phyloP scores from a whole-genome alignment of 176 grass and related monocot species.

The Aegilops speltoides region DNA sequence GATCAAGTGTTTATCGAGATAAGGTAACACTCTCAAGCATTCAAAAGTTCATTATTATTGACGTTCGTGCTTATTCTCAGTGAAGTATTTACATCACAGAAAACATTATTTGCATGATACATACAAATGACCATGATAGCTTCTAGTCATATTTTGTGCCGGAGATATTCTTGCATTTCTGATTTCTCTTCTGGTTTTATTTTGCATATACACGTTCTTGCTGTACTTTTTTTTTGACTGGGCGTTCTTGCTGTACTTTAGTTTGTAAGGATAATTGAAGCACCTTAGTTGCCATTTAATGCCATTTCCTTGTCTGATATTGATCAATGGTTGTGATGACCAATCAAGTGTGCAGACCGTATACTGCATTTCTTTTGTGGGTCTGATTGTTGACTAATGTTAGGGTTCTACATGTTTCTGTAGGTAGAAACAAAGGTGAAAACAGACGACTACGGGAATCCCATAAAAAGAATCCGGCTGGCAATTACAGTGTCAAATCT shows the following conservation, averaged over 20 bases:
- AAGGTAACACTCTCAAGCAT: constrained; percentile 34
- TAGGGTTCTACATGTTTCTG: neutral
- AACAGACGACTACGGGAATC: constrained; percentile 17
- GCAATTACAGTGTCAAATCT: constrained; percentile 33
- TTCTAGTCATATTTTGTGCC: neutral
- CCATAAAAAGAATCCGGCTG: constrained; percentile 24
- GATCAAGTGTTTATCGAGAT: constrained; percentile 60
- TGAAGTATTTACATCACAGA: neutral
- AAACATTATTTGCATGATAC: neutral
- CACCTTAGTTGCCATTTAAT: neutral
- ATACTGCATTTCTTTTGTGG: constrained; percentile 3
- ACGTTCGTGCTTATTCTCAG: neutral
- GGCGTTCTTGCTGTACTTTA: neutral
- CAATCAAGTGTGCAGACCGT: neutral
- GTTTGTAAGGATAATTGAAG: constrained; percentile 19
- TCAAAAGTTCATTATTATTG: neutral
- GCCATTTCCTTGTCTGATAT: neutral
- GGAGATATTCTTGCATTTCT: constrained; percentile 1
- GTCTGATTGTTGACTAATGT: neutral
- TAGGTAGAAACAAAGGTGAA: constrained; percentile 49
- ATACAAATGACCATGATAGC: neutral
- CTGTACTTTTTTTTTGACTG: too few species aligned
- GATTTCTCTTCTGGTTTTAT: neutral
- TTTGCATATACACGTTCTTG: neutral
- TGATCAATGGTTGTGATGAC: neutral